Evolutionary conservation across 2,329 filamentous ascomycete genomes (phyloP).

Genomic region (Sarocladium brachiariae): DNA sequence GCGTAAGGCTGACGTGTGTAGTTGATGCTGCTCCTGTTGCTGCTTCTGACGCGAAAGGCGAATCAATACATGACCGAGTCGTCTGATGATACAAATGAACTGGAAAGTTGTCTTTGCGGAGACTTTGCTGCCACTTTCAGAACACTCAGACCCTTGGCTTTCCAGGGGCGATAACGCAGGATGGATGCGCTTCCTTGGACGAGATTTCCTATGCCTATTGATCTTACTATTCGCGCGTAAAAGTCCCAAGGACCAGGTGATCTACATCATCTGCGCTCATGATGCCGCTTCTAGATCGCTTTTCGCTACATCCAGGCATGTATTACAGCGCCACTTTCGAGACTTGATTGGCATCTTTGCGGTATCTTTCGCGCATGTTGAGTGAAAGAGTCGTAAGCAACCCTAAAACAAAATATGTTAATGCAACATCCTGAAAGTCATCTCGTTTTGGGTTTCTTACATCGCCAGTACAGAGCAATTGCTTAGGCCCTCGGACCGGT

Average conservation of each 20-base stretch:
- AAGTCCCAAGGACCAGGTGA: background rate
- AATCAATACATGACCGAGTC: background rate
- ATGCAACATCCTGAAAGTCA: background rate
- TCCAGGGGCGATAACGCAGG: no score
- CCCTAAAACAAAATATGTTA: no score
- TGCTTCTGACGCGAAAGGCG: no score
- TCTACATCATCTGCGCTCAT: background rate
- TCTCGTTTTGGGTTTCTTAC: constrained; percentile 25
- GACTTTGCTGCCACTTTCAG: no score
- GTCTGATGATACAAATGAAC: background rate
- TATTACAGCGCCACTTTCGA: constrained; percentile 37
- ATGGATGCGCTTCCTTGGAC: background rate
- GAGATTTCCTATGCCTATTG: background rate
- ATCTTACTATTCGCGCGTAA: background rate
- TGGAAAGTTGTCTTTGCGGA: background rate
- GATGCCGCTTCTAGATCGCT: constrained; percentile 19
- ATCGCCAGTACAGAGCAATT: constrained; percentile 44
- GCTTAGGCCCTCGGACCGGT: constrained; percentile 38
- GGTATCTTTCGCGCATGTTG: constrained; percentile 32
- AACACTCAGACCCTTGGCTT: background rate
- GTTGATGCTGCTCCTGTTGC: background rate
- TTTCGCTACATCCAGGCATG: constrained; percentile 24
- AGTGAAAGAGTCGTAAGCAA: constrained; percentile 26
- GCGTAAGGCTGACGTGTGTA: no score
- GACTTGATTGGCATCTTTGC: constrained; percentile 29